Conservation (phyloP, 208 protist species). For the Crithidia bombi region DNA sequence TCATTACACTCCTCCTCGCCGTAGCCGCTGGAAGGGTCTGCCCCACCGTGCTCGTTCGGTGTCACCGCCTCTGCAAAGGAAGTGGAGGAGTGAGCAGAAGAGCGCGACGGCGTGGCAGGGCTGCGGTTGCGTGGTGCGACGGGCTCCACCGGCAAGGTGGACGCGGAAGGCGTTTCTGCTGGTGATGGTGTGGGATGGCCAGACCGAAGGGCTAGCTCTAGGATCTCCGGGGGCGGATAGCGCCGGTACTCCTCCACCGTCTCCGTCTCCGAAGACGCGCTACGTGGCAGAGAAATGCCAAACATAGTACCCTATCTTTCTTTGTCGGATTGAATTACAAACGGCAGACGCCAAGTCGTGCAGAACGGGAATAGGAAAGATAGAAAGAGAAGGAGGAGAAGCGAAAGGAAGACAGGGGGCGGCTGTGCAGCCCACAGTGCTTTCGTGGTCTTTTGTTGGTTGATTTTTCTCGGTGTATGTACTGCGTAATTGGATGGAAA, state of each 20-base stretch:
- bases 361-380: constrained; percentile 20
- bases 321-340: not conserved
- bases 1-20: not conserved
- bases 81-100: not conserved
- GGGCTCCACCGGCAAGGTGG: not conserved
- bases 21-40: not conserved
- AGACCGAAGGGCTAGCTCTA: constrained; percentile 1
- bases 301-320: not conserved
- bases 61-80: not conserved
- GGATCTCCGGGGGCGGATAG: constrained; percentile 24
- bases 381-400: constrained; percentile 1
- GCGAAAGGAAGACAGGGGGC: not conserved
- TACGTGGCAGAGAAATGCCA: not conserved
- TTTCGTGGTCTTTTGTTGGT: no score
- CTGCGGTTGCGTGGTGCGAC: constrained; percentile 8
- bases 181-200: not conserved
- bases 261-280: not conserved
- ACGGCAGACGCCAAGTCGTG: not conserved
- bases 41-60: not conserved
- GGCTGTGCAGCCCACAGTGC: no score
- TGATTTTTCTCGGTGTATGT: no score
- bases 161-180: not conserved
- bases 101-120: not conserved
- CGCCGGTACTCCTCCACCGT: constrained; percentile 12
- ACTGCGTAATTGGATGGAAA: no score